Evolutionary conservation across 2,329 filamentous ascomycete species (phyloP).

Genomic region (Fusarium tjaetaba): DNA sequence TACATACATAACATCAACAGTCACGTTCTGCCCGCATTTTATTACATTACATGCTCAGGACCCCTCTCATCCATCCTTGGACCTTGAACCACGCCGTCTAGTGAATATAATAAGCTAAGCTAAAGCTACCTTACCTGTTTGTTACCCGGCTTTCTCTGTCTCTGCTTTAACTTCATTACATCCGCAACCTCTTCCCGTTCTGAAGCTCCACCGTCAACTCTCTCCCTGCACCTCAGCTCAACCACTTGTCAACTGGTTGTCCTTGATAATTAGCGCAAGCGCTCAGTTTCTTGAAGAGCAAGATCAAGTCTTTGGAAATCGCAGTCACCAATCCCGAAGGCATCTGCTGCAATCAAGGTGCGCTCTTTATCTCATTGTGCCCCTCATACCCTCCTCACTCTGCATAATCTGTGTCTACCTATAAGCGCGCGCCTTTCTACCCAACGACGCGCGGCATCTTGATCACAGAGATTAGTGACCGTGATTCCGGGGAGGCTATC

Average conservation of each 20-base stretch:
- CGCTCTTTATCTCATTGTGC: slow-evolving; percentile 15
- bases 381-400: not conserved
- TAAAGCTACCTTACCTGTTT: slow-evolving; percentile 11
- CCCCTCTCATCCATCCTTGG: slow-evolving; percentile 32
- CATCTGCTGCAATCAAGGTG: slow-evolving; percentile 23
- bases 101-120: slow-evolving; percentile 29
- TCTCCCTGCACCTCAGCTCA: slow-evolving; percentile 28
- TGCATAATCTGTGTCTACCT: slow-evolving; percentile 9
- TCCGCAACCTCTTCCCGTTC: slow-evolving; percentile 18
- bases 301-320: not conserved
- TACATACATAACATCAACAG: slow-evolving; percentile 38
- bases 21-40: slow-evolving; percentile 39
- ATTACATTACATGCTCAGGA: slow-evolving; percentile 31
- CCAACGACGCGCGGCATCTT: slow-evolving; percentile 28
- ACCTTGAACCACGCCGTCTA: slow-evolving; percentile 27
- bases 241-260: slow-evolving; percentile 20
- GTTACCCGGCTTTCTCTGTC: slow-evolving; percentile 11
- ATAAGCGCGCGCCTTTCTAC: slow-evolving; percentile 23
- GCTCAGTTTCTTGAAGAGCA: slow-evolving; percentile 15
- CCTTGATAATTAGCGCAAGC: slow-evolving; percentile 37
- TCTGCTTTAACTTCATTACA: slow-evolving; percentile 27
- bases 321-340: not conserved
- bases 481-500: not conserved
- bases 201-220: slow-evolving; percentile 29
- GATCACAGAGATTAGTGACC: not conserved